Evolutionary conservation across 495 filamentous ascomycete genomes (phyloP).

Genomic region (Podospora didyma): DNA sequence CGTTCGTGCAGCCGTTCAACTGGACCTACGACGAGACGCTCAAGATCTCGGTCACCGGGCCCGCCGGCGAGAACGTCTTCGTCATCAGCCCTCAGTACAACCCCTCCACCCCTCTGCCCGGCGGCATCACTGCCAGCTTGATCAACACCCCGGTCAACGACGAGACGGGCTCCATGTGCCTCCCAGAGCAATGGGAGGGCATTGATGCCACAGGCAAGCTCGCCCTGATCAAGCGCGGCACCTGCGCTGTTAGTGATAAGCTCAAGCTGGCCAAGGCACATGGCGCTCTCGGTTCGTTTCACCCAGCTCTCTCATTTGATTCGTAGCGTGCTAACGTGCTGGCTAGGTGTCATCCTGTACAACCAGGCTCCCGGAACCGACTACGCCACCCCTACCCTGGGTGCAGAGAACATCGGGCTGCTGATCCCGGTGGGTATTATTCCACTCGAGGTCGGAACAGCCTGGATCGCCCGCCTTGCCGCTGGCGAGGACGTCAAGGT

Average conservation of each 20-base stretch:
- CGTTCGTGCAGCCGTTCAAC: constrained; percentile 54
- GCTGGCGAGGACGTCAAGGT: constrained; percentile 26
- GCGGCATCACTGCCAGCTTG: constrained; percentile 16
- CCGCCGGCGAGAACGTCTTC: constrained; percentile 22
- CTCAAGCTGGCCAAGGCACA: constrained; percentile 51
- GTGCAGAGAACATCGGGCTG: constrained; percentile 24
- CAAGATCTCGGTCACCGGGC: constrained; percentile 23
- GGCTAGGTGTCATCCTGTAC: constrained; percentile 43
- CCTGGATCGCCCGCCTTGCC: constrained; percentile 38
- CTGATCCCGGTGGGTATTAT: constrained; percentile 30
- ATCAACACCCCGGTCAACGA: constrained; percentile 28
- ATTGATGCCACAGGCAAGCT: constrained; percentile 49
- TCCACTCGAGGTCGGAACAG: constrained; percentile 43
- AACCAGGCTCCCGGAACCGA: constrained; percentile 55
- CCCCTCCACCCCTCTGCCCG: constrained; percentile 18
- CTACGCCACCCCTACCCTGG: constrained; percentile 44
- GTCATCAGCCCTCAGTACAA: constrained; percentile 29
- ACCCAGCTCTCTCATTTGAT: constrained; percentile 14
- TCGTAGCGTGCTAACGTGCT: neutral
- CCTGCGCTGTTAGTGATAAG: constrained; percentile 59
- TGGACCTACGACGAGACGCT: constrained; percentile 29
- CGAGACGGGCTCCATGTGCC: constrained; percentile 30
- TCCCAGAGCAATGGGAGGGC: constrained; percentile 33
- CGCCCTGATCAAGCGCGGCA: constrained; percentile 59
- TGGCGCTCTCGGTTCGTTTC: constrained; percentile 53